Base-by-base conservation (phyloP, 805 yeast genomes). In the Ogataea minuta region DNA sequence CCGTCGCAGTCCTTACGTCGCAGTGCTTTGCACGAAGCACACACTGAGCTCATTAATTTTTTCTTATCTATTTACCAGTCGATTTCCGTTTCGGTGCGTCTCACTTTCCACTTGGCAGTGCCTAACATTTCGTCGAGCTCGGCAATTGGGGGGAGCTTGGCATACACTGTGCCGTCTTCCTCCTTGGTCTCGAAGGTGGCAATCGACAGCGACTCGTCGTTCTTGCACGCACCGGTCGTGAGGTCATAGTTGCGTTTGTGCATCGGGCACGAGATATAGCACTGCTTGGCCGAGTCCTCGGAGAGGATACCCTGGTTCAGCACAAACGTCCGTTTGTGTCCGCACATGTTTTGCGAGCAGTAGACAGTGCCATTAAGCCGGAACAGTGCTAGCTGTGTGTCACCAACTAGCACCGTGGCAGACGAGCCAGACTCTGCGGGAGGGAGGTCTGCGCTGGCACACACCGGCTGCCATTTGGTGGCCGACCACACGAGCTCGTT, bases 311-410 rank as follows among this genome's bases (percentile, higher is more conserved):
- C 69, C 42, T 63, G 66, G 16, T 59, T 53, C 23, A 65, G 45
- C 1, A 63, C 65, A 52, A 65, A 65, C 1, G 70, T 62, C n/a
- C 67, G 49, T 23, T 62, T 58, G 39, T 65, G 68, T n/a, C 66
- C 65, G 47, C 70, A 65, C 67, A 65, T 63, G 44, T 64, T 64
- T 35, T 65, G 70, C 10, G 64, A 62, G n/a, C 67, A 62, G 34
- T 49, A 62, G 6, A 63, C 46, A 39, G 54, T 54, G n/a, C 52
- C 64, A 13, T 17, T 36, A n/a, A 55, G 43, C 30, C 66, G 45
- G 54, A 62, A 65, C 1, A 65, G 21, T 0, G 70, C 69, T 11
- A 65, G 42, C 43, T 65, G 69, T 1, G 70, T 64, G 34, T 63
- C 66, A 1, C 66, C 62, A 2, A 62, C 42, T 19, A 62, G 43